Percentiles rank a stretch among this genome's conserved stretches.
Evolutionary conservation across 768 basidiomycete species (phyloP).

Genomic region (Russula olivacea): DNA sequence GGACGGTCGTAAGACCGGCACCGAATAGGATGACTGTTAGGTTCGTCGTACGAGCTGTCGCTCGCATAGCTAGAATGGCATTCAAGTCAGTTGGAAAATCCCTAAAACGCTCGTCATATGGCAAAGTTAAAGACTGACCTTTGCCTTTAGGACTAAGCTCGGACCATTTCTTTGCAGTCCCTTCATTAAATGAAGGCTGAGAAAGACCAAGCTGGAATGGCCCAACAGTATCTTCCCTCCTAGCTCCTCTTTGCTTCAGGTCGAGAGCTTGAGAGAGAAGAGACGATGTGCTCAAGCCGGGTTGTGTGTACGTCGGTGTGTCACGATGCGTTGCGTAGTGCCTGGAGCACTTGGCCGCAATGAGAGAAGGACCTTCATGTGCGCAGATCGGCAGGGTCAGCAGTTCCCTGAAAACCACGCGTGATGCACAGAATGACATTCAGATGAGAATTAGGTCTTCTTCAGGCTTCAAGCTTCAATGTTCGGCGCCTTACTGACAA

Average conservation of each 20-base stretch:
- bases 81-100: background rate
- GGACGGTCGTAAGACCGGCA: slow-evolving; percentile 71
- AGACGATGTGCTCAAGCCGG: slow-evolving; percentile 37
- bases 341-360: background rate
- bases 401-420: background rate
- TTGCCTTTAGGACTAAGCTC: slow-evolving; percentile 73
- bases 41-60: slow-evolving; percentile 48
- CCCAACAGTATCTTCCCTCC: slow-evolving; percentile 57
- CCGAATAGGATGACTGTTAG: slow-evolving; percentile 59
- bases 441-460: background rate
- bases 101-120: background rate
- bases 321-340: slow-evolving; percentile 19
- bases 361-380: background rate
- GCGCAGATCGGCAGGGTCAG: background rate
- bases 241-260: slow-evolving; percentile 41
- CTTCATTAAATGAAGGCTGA: slow-evolving; percentile 48
- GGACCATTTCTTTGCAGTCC: slow-evolving; percentile 68
- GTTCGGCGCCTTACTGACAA: no score
- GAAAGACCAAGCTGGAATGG: slow-evolving; percentile 73
- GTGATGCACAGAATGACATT: slow-evolving; percentile 9
- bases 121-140: slow-evolving; percentile 38
- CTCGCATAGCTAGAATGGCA: slow-evolving; percentile 41
- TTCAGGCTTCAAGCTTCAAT: background rate
- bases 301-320: background rate
- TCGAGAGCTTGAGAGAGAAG: slow-evolving; percentile 61